These are phyloP conservation scores for Vitis hybrid DNA, from an alignment of 177 flowering plant genomes.

Conservation along the genomic window DNA sequence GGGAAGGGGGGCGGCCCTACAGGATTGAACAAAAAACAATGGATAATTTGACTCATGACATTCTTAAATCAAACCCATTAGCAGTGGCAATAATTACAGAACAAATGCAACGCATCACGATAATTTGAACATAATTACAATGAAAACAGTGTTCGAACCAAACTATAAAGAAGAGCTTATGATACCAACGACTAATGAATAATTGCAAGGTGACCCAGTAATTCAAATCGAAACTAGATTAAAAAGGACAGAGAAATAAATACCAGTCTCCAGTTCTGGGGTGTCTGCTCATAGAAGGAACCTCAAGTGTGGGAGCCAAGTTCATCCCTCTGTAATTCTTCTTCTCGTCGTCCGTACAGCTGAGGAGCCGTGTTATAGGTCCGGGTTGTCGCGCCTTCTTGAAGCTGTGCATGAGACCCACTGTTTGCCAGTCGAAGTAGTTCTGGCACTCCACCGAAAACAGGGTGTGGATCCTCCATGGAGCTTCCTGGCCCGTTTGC, in stretches of 20 bases:
- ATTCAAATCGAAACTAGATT: background rate
- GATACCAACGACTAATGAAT: background rate
- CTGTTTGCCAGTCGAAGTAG: slow-evolving; percentile 99
- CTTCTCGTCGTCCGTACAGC: slow-evolving; percentile 95
- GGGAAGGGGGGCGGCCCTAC: background rate
- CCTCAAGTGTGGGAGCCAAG: slow-evolving; percentile 92
- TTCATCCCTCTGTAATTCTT: slow-evolving; percentile 77
- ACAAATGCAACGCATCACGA: too few relatives aligned
- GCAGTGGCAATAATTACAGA: background rate
- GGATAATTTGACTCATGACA: background rate
- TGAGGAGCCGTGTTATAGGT: slow-evolving; percentile 84
- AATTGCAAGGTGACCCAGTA: slow-evolving; percentile 1
- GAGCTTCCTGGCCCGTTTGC: slow-evolving; percentile 38
- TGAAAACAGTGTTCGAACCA: too few relatives aligned
- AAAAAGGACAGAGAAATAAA: background rate
- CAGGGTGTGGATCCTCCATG: slow-evolving; percentile 89
- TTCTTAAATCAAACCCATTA: background rate
- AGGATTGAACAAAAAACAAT: background rate
- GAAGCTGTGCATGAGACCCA: slow-evolving; percentile 90
- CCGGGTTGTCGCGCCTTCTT: slow-evolving; percentile 88
- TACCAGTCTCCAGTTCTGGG: slow-evolving; percentile 94
- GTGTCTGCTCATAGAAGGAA: slow-evolving; percentile 96
- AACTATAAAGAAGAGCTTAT: too few relatives aligned
- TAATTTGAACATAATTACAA: too few relatives aligned
- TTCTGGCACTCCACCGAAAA: slow-evolving; percentile 97